Evolutionary conservation across 2,329 filamentous ascomycete genomes (phyloP).

Genomic region (Colletotrichum sp.): DNA sequence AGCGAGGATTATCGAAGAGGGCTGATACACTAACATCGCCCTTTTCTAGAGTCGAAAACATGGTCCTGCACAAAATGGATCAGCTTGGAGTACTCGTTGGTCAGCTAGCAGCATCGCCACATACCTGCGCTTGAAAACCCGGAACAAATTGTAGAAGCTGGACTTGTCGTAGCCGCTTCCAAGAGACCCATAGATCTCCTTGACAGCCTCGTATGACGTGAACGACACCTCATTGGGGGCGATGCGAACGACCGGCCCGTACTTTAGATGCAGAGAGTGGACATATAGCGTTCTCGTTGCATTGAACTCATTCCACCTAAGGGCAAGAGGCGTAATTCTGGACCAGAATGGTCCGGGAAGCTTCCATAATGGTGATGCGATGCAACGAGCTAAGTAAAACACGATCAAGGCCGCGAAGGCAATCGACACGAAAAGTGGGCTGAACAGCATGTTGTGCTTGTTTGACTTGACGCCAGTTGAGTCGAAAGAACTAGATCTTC

Average conservation of each 20-base stretch:
- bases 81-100: not conserved
- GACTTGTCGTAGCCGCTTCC: slow-evolving; percentile 71
- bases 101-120: slow-evolving; percentile 10
- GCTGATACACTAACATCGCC: slow-evolving; percentile 46
- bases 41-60: slow-evolving; percentile 64
- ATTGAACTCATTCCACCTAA: slow-evolving; percentile 63
- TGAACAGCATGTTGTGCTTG: slow-evolving; percentile 21
- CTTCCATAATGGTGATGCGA: slow-evolving; percentile 40
- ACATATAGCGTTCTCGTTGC: slow-evolving; percentile 60
- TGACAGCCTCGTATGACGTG: slow-evolving; percentile 59
- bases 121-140: slow-evolving; percentile 59
- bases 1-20: not conserved
- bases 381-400: slow-evolving; percentile 22
- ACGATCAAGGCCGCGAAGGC: not conserved
- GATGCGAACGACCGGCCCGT: slow-evolving; percentile 64
- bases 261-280: slow-evolving; percentile 58
- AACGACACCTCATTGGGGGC: slow-evolving; percentile 66
- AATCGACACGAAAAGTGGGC: slow-evolving; percentile 9
- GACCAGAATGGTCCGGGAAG: slow-evolving; percentile 56
- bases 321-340: slow-evolving; percentile 52
- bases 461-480: not conserved
- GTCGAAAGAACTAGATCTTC: not conserved
- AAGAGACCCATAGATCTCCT: slow-evolving; percentile 66
- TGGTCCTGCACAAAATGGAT: slow-evolving; percentile 46
- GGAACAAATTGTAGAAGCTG: slow-evolving; percentile 67